Base-by-base conservation (phyloP, 176 grass and related monocot species). In the Carex scoparia region DNA sequence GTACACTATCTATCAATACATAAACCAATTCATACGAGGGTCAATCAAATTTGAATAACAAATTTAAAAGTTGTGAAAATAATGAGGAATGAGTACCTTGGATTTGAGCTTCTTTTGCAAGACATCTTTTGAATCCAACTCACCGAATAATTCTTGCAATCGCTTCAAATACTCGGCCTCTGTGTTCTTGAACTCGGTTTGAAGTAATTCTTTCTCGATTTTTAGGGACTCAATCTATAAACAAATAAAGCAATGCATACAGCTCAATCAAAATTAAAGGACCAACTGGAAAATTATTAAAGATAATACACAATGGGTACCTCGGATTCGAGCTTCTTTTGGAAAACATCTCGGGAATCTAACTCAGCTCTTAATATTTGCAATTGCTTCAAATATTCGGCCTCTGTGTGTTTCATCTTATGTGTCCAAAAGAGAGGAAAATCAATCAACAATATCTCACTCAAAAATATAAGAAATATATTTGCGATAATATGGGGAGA, bases 191-290 rank as follows among this genome's bases (percentile, higher is more conserved):
- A 79, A 68, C 35, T 92, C 92, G 65, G 68, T 85, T 27, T 87
- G 86, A 42, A 94, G 89, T 58, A 88, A 81, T 23, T 92, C 89
- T 46, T 91, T 97, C 82, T 92, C 88, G 40, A 84, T 91, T 82
- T 92, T 88, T 40, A 97, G 90, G 61, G 85, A 92, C 18, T 94
- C 92, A 42, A 97, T 84, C 94, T 94, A 87, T 5, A 69, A 38
- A 90, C 37, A 66, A 42, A 70, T 64, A 14, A 46, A 2, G 1
- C 65, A 27, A 53, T 49, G 38, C 58, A 85, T 66, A 27, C 3
- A 14, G 23, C 38, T 23, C 27, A 62, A 81, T 40, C 35, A 68
- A 10, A 1, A 8, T 27, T 31, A 62, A 14, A 83, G 30, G 37
- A 67, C 28, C 1, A 82, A 8, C 4, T 8, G 1, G 9, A 48